Evolutionary conservation across 2,329 filamentous ascomycete genomes (phyloP), one percentile per base, ranked within the genome.

Genomic region (Pseudogymnoascus sp.): DNA sequence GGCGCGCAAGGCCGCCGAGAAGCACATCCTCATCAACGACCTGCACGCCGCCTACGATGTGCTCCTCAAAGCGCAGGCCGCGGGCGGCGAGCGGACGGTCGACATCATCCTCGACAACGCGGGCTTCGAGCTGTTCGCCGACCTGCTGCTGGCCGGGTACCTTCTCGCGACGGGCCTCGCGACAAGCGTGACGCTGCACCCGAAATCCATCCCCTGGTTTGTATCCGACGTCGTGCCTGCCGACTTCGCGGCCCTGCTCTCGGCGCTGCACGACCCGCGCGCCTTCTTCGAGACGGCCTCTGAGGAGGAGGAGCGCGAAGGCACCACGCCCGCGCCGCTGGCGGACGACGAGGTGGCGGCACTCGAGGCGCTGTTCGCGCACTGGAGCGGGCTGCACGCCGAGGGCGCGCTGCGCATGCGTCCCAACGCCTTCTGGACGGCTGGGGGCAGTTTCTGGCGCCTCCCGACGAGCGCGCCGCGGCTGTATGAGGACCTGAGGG

Each of bases 21-120:
- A 91, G 77, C 97, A 97, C 73, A 96, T 99, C 64, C 75, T 99
- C 6, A 84, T 89, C 71, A 97, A 97, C 74, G 89, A 99, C 73
- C 82, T 97, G 5, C 82, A 82, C 9, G 77, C 80, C 8, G 89
- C 90, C 0, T 96, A 95, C 74, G 78, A 84, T 6, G 76, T 84
- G 0, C 81, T 96, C 21, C 84, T 82, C 63, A 80, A 83, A 65
- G 88, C 88, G 0, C 84, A 88, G 68, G 81, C 80, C 21, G 80
- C 83, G 34, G 83, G 83, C 28, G 85, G 85, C 72, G 79, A 81
- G 65, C 84, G 92, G 38, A 83, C 91, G 14, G 88, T 99, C 1
- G 95, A 99, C 71, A 93, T 99, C 67, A 89, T 99, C 1, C 88
- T 99, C 4, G 95, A 99, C 75, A 99, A 99, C 70, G 91, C 95